Evolutionary conservation across 208 protist genomes (phyloP), one percentile per base, ranked within the genome.

Genomic region (Leishmania turanica): DNA sequence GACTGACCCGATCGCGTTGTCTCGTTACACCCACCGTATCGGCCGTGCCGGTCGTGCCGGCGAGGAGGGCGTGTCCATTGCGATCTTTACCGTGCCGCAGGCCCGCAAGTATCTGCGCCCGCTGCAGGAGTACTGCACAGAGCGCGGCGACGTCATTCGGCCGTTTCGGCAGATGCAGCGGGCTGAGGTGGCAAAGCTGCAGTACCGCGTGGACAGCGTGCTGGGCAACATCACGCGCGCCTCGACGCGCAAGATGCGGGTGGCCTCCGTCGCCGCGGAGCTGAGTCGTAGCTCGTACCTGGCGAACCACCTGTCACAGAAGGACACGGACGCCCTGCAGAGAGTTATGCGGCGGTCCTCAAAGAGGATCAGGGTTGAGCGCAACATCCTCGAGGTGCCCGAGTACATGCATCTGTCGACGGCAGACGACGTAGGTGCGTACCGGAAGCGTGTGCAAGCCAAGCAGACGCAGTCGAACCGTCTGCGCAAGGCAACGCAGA

Each of bases 1-100:
- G n/a, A 62, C 91, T 51, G 92, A 93, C n/a, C 85, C 88, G 1
- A 88, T 93, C n/a, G 88, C 85, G 51, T 84, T 97, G 47, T 95
- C 96, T 31, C 91, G 91, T 40, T 99, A 99, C 91, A 95, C 98
- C 31, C 99, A 99, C 85, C 94, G 99, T 64, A 92, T 99, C 53
- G 99, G 99, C 66, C 95, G 99, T 45, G 98, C 97, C 2, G 98
- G 91, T 11, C 92, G 98, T 54, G 98, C 92, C 6, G 93, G 94
- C 0, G 89, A 97, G 74, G 87, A 91, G 66, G 98, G 98, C 34
- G 87, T 98, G 75, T 93, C 97, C 17, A 95, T 99, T 62, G 95
- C 95, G 21, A 86, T 99, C 66, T 90, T 99, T 68, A 89, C 89
- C 11, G 78, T 96, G 1, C 87, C 91, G 13, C 92, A 98, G 85